Conservation (phyloP, 148 eudicot genomes). For the Suaeda aralocaspica region DNA sequence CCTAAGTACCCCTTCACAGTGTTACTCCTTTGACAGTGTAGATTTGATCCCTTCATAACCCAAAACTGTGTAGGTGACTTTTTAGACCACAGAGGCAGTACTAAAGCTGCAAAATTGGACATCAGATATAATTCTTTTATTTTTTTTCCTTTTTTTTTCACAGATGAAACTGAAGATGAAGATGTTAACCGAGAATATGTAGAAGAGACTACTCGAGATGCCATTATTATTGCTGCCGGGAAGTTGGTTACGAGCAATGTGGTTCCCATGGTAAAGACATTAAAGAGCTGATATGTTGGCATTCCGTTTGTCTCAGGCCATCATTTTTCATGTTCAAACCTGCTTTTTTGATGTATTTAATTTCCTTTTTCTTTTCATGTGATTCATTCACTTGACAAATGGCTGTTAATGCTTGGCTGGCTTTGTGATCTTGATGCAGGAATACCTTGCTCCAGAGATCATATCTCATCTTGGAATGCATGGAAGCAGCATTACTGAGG, state of each 20-base stretch:
- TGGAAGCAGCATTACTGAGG: constrained; percentile 66
- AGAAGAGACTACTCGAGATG: constrained; percentile 79
- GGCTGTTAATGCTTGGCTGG: not conserved
- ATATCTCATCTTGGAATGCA: constrained; percentile 77
- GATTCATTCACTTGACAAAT: constrained; percentile 3
- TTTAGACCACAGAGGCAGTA: no score
- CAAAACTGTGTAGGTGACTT: not conserved
- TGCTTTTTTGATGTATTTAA: not conserved
- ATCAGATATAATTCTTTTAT: not conserved
- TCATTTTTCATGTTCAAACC: not conserved
- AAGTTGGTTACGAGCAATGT: constrained; percentile 64
- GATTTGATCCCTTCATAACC: not conserved
- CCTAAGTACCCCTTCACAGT: not conserved
- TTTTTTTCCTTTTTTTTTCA: constrained; percentile 1
- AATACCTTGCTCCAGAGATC: constrained; percentile 73
- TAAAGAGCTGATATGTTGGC: not conserved
- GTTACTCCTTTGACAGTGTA: not conserved
- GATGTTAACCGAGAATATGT: constrained; percentile 74
- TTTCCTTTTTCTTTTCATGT: not conserved
- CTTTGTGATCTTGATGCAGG: constrained; percentile 46
- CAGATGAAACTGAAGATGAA: constrained; percentile 79
- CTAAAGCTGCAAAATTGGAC: constrained; percentile 1
- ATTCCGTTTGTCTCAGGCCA: constrained; percentile 6
- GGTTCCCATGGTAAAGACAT: constrained; percentile 59
- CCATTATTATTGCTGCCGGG: constrained; percentile 73